Conservation (phyloP, 139 green algal species). For the Deuterostichococcus epilithicus region DNA sequence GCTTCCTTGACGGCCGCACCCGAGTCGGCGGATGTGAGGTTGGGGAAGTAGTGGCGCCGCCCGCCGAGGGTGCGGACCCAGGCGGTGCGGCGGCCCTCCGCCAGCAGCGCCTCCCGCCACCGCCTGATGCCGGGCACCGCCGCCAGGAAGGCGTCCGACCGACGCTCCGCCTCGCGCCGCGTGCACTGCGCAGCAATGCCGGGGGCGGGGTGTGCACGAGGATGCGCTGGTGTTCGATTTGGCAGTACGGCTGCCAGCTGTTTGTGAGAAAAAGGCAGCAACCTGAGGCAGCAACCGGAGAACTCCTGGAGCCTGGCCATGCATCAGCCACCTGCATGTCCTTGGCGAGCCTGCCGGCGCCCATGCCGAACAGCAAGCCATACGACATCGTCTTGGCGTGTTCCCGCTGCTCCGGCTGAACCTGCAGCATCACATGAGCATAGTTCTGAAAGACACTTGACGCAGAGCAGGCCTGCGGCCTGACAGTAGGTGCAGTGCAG, state of each 20-base stretch:
- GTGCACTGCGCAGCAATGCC: neutral
- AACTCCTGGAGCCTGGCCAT: no score
- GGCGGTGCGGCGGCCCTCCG: slow-evolving; percentile 1
- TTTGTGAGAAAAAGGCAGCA: no score
- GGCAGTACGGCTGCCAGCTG: no score
- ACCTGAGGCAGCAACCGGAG: no score
- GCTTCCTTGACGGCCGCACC: neutral
- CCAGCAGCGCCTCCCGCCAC: neutral
- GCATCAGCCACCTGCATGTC: slow-evolving; percentile 30
- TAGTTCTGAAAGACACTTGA: no score
- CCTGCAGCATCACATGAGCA: slow-evolving; percentile 16
- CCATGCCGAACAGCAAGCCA: slow-evolving; percentile 77
- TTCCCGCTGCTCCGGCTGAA: slow-evolving; percentile 36
- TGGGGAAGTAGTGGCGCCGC: slow-evolving; percentile 49
- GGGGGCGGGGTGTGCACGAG: no score
- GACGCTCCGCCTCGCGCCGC: slow-evolving; percentile 20
- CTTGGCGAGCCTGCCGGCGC: slow-evolving; percentile 36
- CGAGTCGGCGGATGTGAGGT: slow-evolving; percentile 33
- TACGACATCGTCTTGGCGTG: slow-evolving; percentile 76
- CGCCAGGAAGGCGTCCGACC: slow-evolving; percentile 30
- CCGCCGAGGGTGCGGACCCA: slow-evolving; percentile 54
- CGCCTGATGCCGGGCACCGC: slow-evolving; percentile 25
- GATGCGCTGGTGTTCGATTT: no score
- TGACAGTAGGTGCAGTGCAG: no score
- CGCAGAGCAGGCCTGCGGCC: no score